Conservation (phyloP, 768 basidiomycete genomes). For the Collybia nuda region DNA sequence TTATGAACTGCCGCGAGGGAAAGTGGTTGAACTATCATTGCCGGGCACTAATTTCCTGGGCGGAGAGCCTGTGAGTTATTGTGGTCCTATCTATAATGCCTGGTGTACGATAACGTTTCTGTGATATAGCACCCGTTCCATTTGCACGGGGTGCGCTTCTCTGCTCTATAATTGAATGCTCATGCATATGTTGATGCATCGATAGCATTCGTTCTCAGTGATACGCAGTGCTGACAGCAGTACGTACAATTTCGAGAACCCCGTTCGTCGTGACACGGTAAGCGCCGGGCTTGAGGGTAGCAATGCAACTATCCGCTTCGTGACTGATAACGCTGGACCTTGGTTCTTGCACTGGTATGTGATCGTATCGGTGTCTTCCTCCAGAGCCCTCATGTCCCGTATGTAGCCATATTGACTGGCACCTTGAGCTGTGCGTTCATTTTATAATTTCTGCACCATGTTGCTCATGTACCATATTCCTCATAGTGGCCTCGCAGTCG, state of each 20-base stretch:
- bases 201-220: slow-evolving; percentile 37
- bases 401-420: slow-evolving; percentile 12
- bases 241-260: slow-evolving; percentile 22
- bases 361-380: neutral
- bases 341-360: slow-evolving; percentile 29
- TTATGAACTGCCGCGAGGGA: slow-evolving; percentile 41
- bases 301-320: slow-evolving; percentile 52
- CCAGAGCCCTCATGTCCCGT: neutral
- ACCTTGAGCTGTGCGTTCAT: slow-evolving; percentile 7
- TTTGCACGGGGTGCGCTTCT: slow-evolving; percentile 26
- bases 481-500: neutral
- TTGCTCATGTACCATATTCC: too few relatives aligned
- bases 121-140: slow-evolving; percentile 28
- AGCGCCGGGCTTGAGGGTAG: slow-evolving; percentile 26
- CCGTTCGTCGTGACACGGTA: slow-evolving; percentile 33
- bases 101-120: too few relatives aligned
- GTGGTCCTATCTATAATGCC: slow-evolving; percentile 11
- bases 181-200: neutral
- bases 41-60: slow-evolving; percentile 15
- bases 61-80: slow-evolving; percentile 7
- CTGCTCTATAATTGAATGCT: neutral
- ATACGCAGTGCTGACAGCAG: slow-evolving; percentile 28
- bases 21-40: slow-evolving; percentile 46
- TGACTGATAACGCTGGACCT: slow-evolving; percentile 65
- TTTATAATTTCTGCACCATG: too few relatives aligned